Base-by-base conservation (phyloP, 2,329 filamentous ascomycete species). In the Xylaria digitata region DNA sequence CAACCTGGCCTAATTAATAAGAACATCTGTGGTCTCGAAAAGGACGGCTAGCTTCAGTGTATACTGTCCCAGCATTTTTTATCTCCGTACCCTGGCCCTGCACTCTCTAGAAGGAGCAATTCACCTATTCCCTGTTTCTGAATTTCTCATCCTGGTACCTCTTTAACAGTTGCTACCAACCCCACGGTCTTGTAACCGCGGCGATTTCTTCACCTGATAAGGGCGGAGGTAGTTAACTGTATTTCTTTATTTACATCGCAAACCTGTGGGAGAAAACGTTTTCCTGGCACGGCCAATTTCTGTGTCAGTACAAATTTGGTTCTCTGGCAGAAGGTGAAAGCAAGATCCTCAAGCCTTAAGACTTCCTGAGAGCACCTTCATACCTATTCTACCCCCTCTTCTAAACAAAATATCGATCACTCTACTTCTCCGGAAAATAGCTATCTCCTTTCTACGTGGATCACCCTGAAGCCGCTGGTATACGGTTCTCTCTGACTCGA, bases 221-320 rank as follows among this genome's bases (percentile, higher is more conserved):
- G 30, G 37, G 45, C 17, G n/a, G 21, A 45, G 23, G 37, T 45
- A 37, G n/a, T 45, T 26, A 4, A 49, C 49, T 15, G 8, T 32
- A 4, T 59, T 55, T 8, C 34, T 37, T 40, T 57, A 55, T 60
- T 65, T 49, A 34, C n/a, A 49, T 15, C 2, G 17, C 21, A 61
- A 55, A 19, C n/a, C 32, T 40, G 17, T 26, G 1, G 40, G 9
- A n/a, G 48, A 19, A 40, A 23, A 30, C 11, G 6, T 26, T 32
- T 52, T 9, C 52, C 9, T 13, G 6, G 17, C 13, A 49, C 32
- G 19, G 17, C 21, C 15, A 42, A 13, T 15, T 52, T 30, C 6
- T 34, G 8, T 45, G 46, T 13, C 26, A 34, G 32, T 13, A 43
- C 8, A 54, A 19, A 57, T 34, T 32, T 23, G 34, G 15, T 34